These are phyloP conservation scores for Ascochyta pisi DNA, from an alignment of 2,329 filamentous ascomycete genomes.

Conservation along the genomic window DNA sequence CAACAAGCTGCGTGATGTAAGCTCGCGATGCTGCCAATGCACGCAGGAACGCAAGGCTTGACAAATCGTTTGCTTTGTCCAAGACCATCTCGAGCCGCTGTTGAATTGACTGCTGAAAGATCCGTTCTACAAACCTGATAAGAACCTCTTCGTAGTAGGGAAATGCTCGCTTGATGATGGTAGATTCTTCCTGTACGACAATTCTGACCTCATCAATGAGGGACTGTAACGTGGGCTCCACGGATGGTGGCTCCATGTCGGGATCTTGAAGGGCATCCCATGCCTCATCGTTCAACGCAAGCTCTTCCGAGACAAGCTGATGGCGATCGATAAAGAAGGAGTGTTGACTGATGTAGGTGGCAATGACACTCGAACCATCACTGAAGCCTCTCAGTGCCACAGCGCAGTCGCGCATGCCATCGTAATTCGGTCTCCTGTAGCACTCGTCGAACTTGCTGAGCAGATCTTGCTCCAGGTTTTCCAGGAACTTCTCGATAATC, in stretches of 20 bases:
- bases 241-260: constrained; percentile 86
- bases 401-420: constrained; percentile 97
- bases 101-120: constrained; percentile 98
- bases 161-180: constrained; percentile 95
- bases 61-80: constrained; percentile 91
- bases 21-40: constrained; percentile 88
- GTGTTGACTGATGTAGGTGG: constrained; percentile 96
- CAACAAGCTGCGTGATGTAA: constrained; percentile 86
- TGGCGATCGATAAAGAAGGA: constrained; percentile 98
- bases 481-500: constrained; percentile 94
- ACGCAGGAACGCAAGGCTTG: constrained; percentile 87
- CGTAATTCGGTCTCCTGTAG: constrained; percentile 92
- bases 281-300: constrained; percentile 71
- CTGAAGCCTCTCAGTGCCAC: constrained; percentile 95
- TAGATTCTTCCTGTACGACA: constrained; percentile 95
- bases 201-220: constrained; percentile 93
- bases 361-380: constrained; percentile 92
- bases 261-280: constrained; percentile 96
- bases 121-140: constrained; percentile 88
- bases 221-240: constrained; percentile 91
- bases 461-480: constrained; percentile 93
- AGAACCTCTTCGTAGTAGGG: constrained; percentile 95
- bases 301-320: constrained; percentile 87
- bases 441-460: constrained; percentile 97
- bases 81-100: constrained; percentile 94